These are phyloP conservation scores for Cladophialophora psammophila DNA, from an alignment of 2,329 filamentous ascomycete genomes.

Conservation along the genomic window DNA sequence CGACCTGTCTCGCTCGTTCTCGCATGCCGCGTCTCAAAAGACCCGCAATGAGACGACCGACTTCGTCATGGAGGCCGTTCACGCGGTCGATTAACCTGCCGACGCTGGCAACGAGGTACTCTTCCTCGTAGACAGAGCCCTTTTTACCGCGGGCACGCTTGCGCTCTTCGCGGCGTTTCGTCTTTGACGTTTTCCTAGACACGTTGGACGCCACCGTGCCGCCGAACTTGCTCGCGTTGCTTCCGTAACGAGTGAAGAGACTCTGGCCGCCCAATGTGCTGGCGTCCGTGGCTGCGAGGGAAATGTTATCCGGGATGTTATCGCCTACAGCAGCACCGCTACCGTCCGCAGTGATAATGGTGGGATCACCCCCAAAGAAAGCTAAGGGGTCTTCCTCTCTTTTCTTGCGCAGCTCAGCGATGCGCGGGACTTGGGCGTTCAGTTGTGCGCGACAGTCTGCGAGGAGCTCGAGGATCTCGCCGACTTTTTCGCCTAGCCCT, in stretches of 20 bases:
- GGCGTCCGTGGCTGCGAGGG: constrained; percentile 82
- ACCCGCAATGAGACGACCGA: constrained; percentile 75
- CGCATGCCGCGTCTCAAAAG: constrained; percentile 83
- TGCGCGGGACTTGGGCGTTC: constrained; percentile 81
- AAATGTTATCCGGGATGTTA: constrained; percentile 84
- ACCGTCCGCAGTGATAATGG: constrained; percentile 56
- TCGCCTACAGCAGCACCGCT: constrained; percentile 61
- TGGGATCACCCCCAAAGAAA: constrained; percentile 82
- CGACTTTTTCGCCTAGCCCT: constrained; percentile 80
- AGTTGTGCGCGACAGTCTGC: constrained; percentile 92
- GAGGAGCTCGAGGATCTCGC: constrained; percentile 85
- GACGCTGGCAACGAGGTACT: constrained; percentile 91
- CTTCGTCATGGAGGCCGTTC: constrained; percentile 74
- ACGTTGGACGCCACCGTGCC: constrained; percentile 71
- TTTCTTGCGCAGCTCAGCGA: constrained; percentile 80
- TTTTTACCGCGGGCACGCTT: constrained; percentile 95
- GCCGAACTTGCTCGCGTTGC: constrained; percentile 51
- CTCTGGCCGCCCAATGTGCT: constrained; percentile 79
- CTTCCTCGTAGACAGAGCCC: constrained; percentile 96
- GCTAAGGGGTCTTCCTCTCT: constrained; percentile 84
- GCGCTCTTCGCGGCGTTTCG: constrained; percentile 86
- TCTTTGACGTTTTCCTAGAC: constrained; percentile 83
- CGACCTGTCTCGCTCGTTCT: constrained; percentile 81
- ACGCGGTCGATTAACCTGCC: constrained; percentile 82
- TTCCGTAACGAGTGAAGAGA: constrained; percentile 89